Evolutionary conservation across 2,329 filamentous ascomycete species (phyloP).

Genomic region (Aureobasidium subglaciale): DNA sequence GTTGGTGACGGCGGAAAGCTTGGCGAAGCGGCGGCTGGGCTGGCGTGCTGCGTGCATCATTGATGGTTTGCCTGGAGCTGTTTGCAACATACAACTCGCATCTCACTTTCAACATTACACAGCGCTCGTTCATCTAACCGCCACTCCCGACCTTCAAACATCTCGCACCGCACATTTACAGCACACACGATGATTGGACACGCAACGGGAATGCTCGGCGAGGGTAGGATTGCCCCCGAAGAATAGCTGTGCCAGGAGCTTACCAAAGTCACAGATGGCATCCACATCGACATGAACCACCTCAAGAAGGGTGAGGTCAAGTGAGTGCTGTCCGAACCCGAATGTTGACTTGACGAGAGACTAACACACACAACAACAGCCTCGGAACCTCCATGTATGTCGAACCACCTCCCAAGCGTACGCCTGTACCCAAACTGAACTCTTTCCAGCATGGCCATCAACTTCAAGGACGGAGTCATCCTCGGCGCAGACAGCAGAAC

Average conservation of each 20-base stretch:
- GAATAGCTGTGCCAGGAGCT: slow-evolving; percentile 16
- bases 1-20: slow-evolving; percentile 2
- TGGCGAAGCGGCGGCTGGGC: not conserved
- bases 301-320: slow-evolving; percentile 99
- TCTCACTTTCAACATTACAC: slow-evolving; percentile 5
- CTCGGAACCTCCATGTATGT: slow-evolving; percentile 94
- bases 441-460: slow-evolving; percentile 80
- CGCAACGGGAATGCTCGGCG: slow-evolving; percentile 35
- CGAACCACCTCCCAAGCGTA: slow-evolving; percentile 17
- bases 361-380: slow-evolving; percentile 43
- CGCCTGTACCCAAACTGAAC: slow-evolving; percentile 21
- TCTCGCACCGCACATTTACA: not conserved
- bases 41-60: not conserved
- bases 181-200: slow-evolving; percentile 26
- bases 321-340: slow-evolving; percentile 49
- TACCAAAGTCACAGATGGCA: slow-evolving; percentile 66
- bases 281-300: slow-evolving; percentile 97
- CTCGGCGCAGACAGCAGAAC: slow-evolving; percentile 96
- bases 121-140: not conserved
- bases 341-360: not conserved
- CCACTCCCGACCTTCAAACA: not conserved
- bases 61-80: slow-evolving; percentile 13
- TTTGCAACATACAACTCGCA: slow-evolving; percentile 7
- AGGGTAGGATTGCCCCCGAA: slow-evolving; percentile 26
- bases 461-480: slow-evolving; percentile 97